Base-by-base conservation (phyloP, 179 eudicot species). In the Silene noctiflora region DNA sequence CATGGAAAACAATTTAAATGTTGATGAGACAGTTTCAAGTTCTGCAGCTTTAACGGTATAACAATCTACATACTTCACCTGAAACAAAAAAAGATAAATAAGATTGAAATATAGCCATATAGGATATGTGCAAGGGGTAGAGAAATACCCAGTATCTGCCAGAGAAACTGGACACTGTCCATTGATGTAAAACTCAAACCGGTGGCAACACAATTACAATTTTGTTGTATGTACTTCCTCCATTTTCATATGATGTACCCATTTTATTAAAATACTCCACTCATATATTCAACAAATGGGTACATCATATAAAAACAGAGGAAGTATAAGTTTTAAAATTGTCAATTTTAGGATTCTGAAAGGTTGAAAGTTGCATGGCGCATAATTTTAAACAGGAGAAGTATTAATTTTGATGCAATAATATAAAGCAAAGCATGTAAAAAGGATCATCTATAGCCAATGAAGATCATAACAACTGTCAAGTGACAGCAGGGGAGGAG, bases 21-120 rank as follows among this genome's bases (percentile, higher is more conserved):
- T 90, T 58, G 99, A 75, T 24, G 88, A 77, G 76, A 90, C 77
- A 71, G 90, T 83, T 87, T 93, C 92, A 64, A 95, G 91, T 85
- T 95, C 99, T 9, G 84, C 75, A 42, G 75, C 67, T 58, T 88
- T 88, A 76, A 85, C 82, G 27, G 93, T 91, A 76, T 85, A 88
- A 81, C 98, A 93, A 85, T 95, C 90, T 25, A 95, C 85, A 80
- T 85, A 91, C 86, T 95, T 93, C 63, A 93, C 98, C 99, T 95
- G 86, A 46, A 76, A 83, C 24, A 42, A 64, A 76, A 76, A 16
- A 60, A 53, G 71, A 59, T 11, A 60, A 63, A 35, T 62, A 72
- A 35, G 27, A 68, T 60, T 0, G 51, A 25, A 48, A 35, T 29
- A 78, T 27, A n/a, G n/a, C n/a, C n/a, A n/a, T n/a, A n/a, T n/a